A percentile compares a stretch with the other conserved stretches of the same genome.
phyloP scores from a whole-genome alignment of 352 stramenopile species.

The Pythium chondricola region DNA sequence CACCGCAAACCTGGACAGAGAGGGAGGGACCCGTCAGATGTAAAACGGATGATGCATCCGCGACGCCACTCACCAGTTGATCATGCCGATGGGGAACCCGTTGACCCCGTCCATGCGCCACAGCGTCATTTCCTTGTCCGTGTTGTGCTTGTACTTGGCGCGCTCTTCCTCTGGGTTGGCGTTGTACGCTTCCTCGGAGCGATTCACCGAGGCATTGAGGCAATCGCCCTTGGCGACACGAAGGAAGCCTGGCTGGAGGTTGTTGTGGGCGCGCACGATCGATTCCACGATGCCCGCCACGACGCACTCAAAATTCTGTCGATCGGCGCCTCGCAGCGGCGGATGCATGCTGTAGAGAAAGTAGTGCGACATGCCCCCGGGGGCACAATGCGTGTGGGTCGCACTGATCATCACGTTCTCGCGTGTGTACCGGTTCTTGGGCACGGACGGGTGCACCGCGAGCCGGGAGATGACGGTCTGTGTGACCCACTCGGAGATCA shows the following conservation, averaged over 20 bases:
- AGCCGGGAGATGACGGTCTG: conserved; percentile 67
- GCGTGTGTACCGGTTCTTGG: conserved; percentile 38
- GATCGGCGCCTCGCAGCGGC: conserved; percentile 57
- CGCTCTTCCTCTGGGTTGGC: conserved; percentile 84
- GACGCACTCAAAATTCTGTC: conserved; percentile 87
- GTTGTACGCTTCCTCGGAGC: conserved; percentile 85
- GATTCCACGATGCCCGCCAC: conserved; percentile 85
- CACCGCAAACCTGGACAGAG: conserved; percentile 73
- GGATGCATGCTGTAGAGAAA: conserved; percentile 88
- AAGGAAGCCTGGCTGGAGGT: conserved; percentile 64
- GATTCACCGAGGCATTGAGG: conserved; percentile 83
- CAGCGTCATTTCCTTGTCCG: conserved; percentile 91
- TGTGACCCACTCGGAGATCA: conserved; percentile 88
- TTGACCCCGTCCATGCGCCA: conserved; percentile 82
- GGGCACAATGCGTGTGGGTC: conserved; percentile 90
- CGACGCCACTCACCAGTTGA: conserved; percentile 70
- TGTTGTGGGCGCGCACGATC: conserved; percentile 69
- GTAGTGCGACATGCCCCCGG: conserved; percentile 89
- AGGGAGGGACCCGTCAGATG: neutral
- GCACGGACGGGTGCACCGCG: conserved; percentile 33
- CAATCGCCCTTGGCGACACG: conserved; percentile 53
- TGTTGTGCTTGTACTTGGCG: conserved; percentile 72
- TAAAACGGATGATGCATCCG: neutral
- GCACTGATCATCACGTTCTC: conserved; percentile 87
- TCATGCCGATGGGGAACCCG: conserved; percentile 80